phyloP scores from a whole-genome alignment of 1,284 basidiomycete species.

The Ceratobasidium sp. region DNA sequence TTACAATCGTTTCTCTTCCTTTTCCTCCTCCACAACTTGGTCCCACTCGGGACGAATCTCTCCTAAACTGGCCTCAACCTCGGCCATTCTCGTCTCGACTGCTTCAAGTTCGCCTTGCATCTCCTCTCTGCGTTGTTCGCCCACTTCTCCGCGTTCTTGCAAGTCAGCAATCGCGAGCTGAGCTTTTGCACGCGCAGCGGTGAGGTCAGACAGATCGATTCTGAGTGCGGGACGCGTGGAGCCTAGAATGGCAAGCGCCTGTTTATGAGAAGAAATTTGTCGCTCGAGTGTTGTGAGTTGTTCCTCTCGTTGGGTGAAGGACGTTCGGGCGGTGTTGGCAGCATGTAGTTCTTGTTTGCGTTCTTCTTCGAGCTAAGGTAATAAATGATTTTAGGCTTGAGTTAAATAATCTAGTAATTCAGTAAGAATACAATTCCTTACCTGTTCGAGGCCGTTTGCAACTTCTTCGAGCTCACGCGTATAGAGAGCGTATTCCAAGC shows the following conservation, averaged over 20 bases:
- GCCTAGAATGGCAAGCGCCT: conserved; percentile 73
- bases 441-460: conserved; percentile 78
- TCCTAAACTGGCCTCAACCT: conserved; percentile 71
- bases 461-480: conserved; percentile 92
- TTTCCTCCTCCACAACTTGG: conserved; percentile 65
- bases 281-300: conserved; percentile 68
- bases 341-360: conserved; percentile 83
- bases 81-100: conserved; percentile 68
- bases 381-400: neutral
- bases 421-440: conserved; percentile 43
- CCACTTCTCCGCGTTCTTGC: conserved; percentile 70
- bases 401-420: neutral
- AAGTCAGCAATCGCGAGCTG: conserved; percentile 73
- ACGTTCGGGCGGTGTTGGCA: conserved; percentile 81
- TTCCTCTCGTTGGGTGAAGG: conserved; percentile 85
- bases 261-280: conserved; percentile 75
- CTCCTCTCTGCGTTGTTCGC: conserved; percentile 59
- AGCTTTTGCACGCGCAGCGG: conserved; percentile 28
- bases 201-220: conserved; percentile 67
- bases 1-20: conserved; percentile 67
- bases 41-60: conserved; percentile 75
- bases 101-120: conserved; percentile 73
- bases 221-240: conserved; percentile 78
- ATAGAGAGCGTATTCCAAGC: conserved; percentile 95
- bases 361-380: conserved; percentile 67